phyloP scores from a whole-genome alignment of 108 stramenopile species.

The Nitzschia sp. region DNA sequence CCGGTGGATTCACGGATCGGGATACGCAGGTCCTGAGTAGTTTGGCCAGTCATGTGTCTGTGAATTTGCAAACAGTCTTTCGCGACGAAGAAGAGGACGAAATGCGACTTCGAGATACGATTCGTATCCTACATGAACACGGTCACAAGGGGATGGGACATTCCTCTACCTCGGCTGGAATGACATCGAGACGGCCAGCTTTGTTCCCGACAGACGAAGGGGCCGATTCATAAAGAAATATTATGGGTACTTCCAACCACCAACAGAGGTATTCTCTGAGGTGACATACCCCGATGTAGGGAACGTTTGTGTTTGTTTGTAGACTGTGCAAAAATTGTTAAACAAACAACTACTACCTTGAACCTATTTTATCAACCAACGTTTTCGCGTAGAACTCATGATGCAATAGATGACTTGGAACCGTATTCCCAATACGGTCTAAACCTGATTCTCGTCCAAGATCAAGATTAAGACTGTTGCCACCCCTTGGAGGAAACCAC shows the following conservation, averaged over 20 bases:
- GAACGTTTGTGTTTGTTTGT: too few species aligned
- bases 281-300: too few species aligned
- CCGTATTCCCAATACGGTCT: too few species aligned
- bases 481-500: not conserved
- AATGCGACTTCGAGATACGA: constrained; percentile 50
- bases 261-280: too few species aligned
- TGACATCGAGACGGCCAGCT: not conserved
- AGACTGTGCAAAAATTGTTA: too few species aligned
- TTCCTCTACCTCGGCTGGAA: not conserved
- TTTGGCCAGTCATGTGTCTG: constrained; percentile 56
- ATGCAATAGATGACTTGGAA: too few species aligned
- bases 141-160: constrained; percentile 32
- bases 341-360: too few species aligned
- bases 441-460: not conserved
- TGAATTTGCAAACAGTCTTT: constrained; percentile 45
- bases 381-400: too few species aligned
- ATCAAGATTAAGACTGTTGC: not conserved
- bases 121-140: constrained; percentile 59
- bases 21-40: constrained; percentile 59
- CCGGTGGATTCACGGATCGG: constrained; percentile 39
- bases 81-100: constrained; percentile 42
- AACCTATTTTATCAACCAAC: too few species aligned
- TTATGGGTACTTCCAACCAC: too few species aligned
- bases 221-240: too few species aligned
- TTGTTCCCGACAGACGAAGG: not conserved